A percentile compares a stretch with the other conserved stretches of the same genome.
Conservation (phyloP, 768 basidiomycete genomes). For the Heimioporus sp. region DNA sequence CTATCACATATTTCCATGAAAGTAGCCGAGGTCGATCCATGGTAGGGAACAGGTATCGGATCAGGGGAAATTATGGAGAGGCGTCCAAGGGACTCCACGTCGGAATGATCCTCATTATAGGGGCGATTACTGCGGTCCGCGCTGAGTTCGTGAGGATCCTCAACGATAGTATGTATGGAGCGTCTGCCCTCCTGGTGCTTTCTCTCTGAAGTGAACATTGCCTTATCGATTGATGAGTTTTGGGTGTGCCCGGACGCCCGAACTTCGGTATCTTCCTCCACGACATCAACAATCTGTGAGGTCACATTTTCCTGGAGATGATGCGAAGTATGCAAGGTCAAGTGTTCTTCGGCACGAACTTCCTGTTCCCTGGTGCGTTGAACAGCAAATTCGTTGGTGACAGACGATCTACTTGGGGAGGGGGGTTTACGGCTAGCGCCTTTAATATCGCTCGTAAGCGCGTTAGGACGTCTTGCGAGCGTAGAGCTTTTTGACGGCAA, state of each 20-base stretch:
- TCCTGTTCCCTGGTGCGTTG: constrained; percentile 13
- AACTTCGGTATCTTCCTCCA: constrained; percentile 14
- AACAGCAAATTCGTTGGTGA: constrained; percentile 8
- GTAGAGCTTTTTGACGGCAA: constrained; percentile 5
- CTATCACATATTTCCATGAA: constrained; percentile 35
- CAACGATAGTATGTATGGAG: constrained; percentile 28
- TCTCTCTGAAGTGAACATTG: constrained; percentile 12
- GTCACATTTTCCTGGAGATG: constrained; percentile 14
- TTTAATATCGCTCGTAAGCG: constrained; percentile 6
- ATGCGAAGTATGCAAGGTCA: constrained; percentile 7
- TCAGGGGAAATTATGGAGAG: constrained; percentile 39
- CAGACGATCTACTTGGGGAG: constrained; percentile 10
- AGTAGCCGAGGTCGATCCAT: constrained; percentile 31
- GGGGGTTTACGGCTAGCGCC: constrained; percentile 5
- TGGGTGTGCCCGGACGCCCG: constrained; percentile 10
- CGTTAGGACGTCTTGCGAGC: constrained; percentile 19
- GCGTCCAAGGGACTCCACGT: constrained; percentile 20
- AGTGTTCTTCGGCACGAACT: constrained; percentile 17
- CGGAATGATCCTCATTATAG: constrained; percentile 17
- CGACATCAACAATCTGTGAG: constrained; percentile 4
- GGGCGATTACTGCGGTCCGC: constrained; percentile 15
- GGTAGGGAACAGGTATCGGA: constrained; percentile 47
- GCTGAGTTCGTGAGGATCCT: constrained; percentile 25
- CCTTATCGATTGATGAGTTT: constrained; percentile 17
- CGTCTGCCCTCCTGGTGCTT: constrained; percentile 22